Base-by-base conservation (phyloP, 345 rosid genomes). In the Clarkia xantiana region DNA sequence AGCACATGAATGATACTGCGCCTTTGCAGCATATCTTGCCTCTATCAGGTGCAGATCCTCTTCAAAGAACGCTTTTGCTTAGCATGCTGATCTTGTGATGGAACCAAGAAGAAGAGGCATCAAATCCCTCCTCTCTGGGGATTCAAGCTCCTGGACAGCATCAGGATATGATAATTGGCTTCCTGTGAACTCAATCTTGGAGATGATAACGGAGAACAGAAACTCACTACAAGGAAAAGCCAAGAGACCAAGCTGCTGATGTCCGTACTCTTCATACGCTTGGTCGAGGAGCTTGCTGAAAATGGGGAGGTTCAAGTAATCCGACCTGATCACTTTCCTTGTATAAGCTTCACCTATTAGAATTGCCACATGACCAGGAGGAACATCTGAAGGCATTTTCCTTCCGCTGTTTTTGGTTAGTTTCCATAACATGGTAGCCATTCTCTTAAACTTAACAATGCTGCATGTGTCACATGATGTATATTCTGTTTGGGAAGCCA, bases 331-430 rank as follows among this genome's bases (percentile, higher is more conserved):
- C 49, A 62, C 45, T 13, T 54, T 51, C 45, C 76, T 67, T 62
- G 34, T 41, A 20, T 69, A 20, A 45, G 62, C 55, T 42, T 47
- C 57, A 14, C 74, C 71, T 6, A 67, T 67, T 14, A 58, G 55
- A 52, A 67, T 68, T 41, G 68, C 66, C 11, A 66, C 56, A 49
- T 64, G 64, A 18, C 70, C 68, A 8, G 60, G 62, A 15, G 67
- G 67, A 9, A 72, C 69, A 51, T 70, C 71, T 3, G 29, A 45
- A 13, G 72, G 61, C 44, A 51, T 56, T 36, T 52, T 67, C 56
- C 58, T 54, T 56, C 60, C 17, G 25, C 55, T 42, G 42, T 55
- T 18, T 48, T 54, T 25, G 20, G 64, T 60, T 14, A 58, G 54
- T 52, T 60, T 72, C 25, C 59, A 2, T 66, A 63, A 53, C 7